phyloP scores from a whole-genome alignment of 2,329 filamentous ascomycete species.

The Botrytis pseudocinerea region DNA sequence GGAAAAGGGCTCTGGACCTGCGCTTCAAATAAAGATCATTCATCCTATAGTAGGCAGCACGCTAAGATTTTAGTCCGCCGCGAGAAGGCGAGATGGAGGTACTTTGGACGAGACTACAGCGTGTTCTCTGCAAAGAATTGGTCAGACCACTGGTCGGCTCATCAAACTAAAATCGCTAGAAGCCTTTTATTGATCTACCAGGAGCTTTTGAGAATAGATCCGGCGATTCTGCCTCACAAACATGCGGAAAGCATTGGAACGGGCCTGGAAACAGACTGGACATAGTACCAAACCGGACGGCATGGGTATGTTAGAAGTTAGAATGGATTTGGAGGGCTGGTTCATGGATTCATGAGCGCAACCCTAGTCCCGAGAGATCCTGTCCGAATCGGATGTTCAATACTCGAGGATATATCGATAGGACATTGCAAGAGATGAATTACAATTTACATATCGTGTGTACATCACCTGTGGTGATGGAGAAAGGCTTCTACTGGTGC shows the following conservation, averaged over 20 bases:
- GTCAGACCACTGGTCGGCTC: neutral
- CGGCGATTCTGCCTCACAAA: neutral
- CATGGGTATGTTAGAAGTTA: slow-evolving; percentile 6
- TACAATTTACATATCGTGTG: too few species aligned
- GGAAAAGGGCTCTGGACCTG: neutral
- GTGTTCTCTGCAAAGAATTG: neutral
- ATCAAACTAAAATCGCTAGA: neutral
- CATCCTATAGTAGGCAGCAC: neutral
- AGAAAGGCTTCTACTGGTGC: neutral
- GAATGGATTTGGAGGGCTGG: neutral
- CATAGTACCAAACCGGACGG: neutral
- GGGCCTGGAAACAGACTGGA: neutral
- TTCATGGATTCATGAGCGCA: neutral
- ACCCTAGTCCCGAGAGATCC: neutral
- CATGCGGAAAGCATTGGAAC: neutral
- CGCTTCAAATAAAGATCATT: neutral
- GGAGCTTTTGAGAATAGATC: slow-evolving; percentile 6
- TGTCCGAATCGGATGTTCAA: neutral
- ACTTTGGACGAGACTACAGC: neutral
- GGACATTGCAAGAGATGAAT: too few species aligned
- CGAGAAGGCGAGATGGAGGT: neutral
- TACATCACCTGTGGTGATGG: neutral
- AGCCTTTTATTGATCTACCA: neutral
- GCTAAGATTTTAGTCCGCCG: neutral
- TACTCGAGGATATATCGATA: neutral